Percentiles rank a stretch among this genome's conserved stretches.
These are phyloP conservation scores for Argentina anserina DNA, from an alignment of 306 rosid genomes.

Conservation along the genomic window DNA sequence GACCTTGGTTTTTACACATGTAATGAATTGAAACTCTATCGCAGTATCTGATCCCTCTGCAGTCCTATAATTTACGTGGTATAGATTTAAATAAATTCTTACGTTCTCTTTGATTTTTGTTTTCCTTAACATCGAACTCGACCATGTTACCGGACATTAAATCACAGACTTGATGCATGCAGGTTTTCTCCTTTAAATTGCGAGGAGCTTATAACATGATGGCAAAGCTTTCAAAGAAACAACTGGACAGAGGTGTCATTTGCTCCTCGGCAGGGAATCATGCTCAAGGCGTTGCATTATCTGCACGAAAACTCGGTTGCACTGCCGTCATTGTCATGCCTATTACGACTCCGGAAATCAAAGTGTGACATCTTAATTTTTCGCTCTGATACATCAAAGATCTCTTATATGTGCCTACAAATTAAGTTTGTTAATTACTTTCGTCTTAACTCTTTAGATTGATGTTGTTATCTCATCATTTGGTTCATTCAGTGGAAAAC, in stretches of 20 bases:
- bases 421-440: neutral
- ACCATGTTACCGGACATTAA: no score
- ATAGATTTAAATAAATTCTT: no score
- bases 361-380: slow-evolving; percentile 43
- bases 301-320: slow-evolving; percentile 73
- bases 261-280: slow-evolving; percentile 98
- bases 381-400: neutral
- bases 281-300: slow-evolving; percentile 92
- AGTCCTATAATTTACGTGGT: no score
- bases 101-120: no score
- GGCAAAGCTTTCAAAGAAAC: slow-evolving; percentile 66
- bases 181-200: slow-evolving; percentile 92
- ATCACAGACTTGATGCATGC: neutral
- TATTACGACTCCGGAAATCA: slow-evolving; percentile 81
- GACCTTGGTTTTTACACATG: no score
- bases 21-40: no score
- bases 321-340: slow-evolving; percentile 86
- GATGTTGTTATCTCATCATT: neutral
- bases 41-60: no score
- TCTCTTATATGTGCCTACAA: neutral
- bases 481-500: slow-evolving; percentile 62
- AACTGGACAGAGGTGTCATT: slow-evolving; percentile 72
- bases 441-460: neutral
- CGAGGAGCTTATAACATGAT: slow-evolving; percentile 98
- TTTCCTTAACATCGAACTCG: no score